phyloP scores from a whole-genome alignment of 129 eudicot genomes.

The Daucus carota region DNA sequence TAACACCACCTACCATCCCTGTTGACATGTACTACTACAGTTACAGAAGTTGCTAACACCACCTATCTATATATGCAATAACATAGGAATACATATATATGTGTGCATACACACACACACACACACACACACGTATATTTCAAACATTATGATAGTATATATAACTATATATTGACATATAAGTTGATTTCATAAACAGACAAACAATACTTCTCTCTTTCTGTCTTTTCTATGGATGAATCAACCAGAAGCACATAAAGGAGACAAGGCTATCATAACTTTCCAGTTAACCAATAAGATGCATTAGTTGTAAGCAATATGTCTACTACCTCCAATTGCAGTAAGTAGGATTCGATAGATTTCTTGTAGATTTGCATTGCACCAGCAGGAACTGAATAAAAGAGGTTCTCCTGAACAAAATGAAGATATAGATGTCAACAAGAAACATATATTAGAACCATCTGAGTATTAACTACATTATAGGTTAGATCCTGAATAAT shows the following conservation, averaged over 20 bases:
- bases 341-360: slow-evolving; percentile 60
- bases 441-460: not conserved
- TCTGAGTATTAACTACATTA: not conserved
- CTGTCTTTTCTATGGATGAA: not conserved
- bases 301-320: not conserved
- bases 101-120: too few relatives aligned
- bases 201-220: not conserved
- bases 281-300: not conserved
- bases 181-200: not conserved
- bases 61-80: not conserved
- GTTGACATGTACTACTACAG: not conserved
- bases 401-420: slow-evolving; percentile 67
- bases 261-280: not conserved
- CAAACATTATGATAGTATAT: not conserved
- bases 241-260: not conserved
- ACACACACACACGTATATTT: not conserved
- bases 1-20: not conserved
- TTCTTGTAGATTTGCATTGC: slow-evolving; percentile 70
- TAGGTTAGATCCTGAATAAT: not conserved
- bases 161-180: not conserved
- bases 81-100: too few relatives aligned
- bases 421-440: not conserved
- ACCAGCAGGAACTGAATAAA: slow-evolving; percentile 69
- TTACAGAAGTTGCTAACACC: not conserved
- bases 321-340: slow-evolving; percentile 51